Evolutionary conservation across 139 green algal species (phyloP).

Genomic region (Chlamydomonas sp.): DNA sequence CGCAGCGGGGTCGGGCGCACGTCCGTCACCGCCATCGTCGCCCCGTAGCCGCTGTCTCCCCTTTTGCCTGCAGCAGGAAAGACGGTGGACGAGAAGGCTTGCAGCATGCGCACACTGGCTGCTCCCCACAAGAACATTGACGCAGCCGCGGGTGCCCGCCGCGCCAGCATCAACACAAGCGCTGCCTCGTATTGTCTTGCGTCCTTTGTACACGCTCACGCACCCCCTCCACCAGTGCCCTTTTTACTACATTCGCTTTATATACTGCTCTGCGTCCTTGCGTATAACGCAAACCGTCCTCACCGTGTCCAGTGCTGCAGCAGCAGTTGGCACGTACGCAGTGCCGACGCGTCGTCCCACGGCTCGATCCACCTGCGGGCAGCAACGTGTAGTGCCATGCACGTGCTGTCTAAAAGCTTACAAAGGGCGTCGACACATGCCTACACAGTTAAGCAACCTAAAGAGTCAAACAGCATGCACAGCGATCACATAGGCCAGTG

Average conservation of each 20-base stretch:
- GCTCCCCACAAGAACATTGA: neutral
- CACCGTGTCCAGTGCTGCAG: slow-evolving; percentile 41
- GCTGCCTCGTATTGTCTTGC: neutral
- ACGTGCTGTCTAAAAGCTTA: no score
- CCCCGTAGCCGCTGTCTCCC: no score
- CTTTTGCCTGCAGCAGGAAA: no score
- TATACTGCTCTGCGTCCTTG: no score
- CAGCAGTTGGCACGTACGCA: slow-evolving; percentile 7
- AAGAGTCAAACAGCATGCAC: no score
- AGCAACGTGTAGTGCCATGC: no score
- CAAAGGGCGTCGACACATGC: no score
- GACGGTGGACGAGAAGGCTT: neutral
- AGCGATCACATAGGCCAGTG: no score
- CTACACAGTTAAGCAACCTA: no score
- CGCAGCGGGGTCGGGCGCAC: no score
- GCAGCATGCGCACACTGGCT: neutral
- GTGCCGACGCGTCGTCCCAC: slow-evolving; percentile 32
- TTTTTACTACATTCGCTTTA: no score
- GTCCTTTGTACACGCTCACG: neutral
- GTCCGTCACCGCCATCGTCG: no score
- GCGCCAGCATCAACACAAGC: neutral
- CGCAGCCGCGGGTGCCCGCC: neutral
- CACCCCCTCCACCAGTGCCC: neutral
- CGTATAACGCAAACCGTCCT: neutral
- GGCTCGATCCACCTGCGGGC: slow-evolving; percentile 42